Evolutionary conservation across 257 asterid species (phyloP).

Genomic region (Petunia axillaris): DNA sequence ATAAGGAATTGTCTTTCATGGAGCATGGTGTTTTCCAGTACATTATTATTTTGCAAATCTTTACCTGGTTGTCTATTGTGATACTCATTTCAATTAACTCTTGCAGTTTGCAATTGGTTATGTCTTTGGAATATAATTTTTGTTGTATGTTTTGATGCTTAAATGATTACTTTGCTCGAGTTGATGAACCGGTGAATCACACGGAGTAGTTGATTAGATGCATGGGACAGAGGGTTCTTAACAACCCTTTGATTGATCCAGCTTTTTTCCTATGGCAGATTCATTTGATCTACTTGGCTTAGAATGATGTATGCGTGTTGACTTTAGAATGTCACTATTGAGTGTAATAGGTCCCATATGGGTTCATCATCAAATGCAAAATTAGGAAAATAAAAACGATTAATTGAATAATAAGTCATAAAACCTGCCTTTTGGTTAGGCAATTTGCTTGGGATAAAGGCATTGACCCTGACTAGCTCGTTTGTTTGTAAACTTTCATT

Average conservation of each 20-base stretch:
- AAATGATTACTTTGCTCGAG: neutral
- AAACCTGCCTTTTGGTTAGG: neutral
- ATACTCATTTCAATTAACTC: neutral
- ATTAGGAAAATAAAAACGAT: neutral
- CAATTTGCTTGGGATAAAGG: constrained; percentile 9
- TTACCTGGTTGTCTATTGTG: neutral
- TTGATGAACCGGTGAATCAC: neutral
- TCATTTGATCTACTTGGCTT: constrained; percentile 2
- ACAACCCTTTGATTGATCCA: neutral
- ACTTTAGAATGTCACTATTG: neutral
- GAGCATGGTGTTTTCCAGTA: neutral
- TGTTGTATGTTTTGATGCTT: neutral
- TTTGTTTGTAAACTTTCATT: neutral
- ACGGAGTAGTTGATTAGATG: neutral
- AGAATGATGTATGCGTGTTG: constrained; percentile 16
- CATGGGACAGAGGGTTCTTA: neutral
- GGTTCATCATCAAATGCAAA: constrained; percentile 2
- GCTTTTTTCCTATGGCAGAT: rapidly evolving
- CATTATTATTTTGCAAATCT: neutral
- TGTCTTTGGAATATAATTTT: neutral
- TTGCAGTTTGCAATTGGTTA: neutral
- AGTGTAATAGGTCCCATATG: constrained; percentile 6
- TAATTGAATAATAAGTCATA: neutral
- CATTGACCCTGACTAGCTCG: constrained; percentile 3
- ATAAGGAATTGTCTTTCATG: neutral